phyloP scores from a whole-genome alignment of 331 rosid genomes.

The Erythrophleum ivorense region DNA sequence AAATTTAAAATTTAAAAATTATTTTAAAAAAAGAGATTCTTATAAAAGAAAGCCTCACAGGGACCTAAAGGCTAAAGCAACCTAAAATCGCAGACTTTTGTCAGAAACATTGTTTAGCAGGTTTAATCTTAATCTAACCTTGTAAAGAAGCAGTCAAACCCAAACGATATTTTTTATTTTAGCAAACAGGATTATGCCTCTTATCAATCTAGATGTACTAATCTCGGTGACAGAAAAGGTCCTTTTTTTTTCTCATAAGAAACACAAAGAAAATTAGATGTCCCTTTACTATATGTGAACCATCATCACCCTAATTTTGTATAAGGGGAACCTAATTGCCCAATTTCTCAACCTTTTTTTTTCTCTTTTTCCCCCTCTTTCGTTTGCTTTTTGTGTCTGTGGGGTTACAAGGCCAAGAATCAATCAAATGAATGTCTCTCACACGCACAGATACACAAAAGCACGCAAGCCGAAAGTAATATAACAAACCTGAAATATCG shows the following conservation, averaged over 20 bases:
- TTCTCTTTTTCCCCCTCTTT: background rate
- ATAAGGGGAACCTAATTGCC: conserved; percentile 35
- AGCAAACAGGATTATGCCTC: conserved; percentile 12
- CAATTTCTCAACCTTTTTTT: background rate
- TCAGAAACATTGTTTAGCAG: conserved; percentile 53
- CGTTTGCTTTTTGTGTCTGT: background rate
- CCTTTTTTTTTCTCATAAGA: background rate
- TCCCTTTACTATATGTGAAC: background rate
- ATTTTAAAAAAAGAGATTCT: conserved; percentile 58
- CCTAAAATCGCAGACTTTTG: conserved; percentile 61
- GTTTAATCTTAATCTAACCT: conserved; percentile 43
- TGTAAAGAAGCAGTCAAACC: conserved; percentile 34
- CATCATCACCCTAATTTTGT: conserved; percentile 4
- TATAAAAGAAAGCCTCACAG: conserved; percentile 60
- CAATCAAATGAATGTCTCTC: conserved; percentile 25
- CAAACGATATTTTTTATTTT: conserved; percentile 23
- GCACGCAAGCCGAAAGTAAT: background rate
- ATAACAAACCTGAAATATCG: conserved; percentile 39
- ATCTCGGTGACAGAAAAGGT: background rate
- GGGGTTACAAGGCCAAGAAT: conserved; percentile 29
- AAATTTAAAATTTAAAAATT: conserved; percentile 41
- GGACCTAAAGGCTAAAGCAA: conserved; percentile 71
- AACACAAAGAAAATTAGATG: background rate
- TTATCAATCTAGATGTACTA: background rate
- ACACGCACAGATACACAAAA: background rate